These are phyloP conservation scores for Ambrosia trifida DNA, from an alignment of 129 eudicot genomes.

Conservation along the genomic window DNA sequence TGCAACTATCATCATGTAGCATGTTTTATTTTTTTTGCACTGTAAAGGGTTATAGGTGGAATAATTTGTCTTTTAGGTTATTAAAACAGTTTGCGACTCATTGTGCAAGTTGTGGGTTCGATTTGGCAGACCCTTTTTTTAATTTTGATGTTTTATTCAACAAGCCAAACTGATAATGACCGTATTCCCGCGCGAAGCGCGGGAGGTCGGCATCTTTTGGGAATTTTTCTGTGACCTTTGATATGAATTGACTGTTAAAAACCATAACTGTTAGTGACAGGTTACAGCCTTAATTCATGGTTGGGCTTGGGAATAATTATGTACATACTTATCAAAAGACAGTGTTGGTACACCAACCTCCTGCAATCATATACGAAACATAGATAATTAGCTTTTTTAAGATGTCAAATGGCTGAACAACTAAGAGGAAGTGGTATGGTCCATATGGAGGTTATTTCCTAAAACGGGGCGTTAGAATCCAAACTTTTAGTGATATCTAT, in stretches of 20 bases:
- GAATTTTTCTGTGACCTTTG: slow-evolving; percentile 71
- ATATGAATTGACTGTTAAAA: slow-evolving; percentile 59
- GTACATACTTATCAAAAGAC: slow-evolving; percentile 67
- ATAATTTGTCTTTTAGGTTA: no score
- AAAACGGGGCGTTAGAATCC: neutral
- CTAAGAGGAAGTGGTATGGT: neutral
- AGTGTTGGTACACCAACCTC: slow-evolving; percentile 96
- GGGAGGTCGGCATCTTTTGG: slow-evolving; percentile 73
- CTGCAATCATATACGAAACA: slow-evolving; percentile 38
- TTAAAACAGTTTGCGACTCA: no score
- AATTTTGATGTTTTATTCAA: no score
- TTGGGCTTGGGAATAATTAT: neutral
- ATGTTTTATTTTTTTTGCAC: no score
- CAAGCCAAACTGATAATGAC: no score
- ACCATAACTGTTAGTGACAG: slow-evolving; percentile 2
- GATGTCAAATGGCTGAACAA: neutral
- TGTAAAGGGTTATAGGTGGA: no score
- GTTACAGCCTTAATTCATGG: slow-evolving; percentile 2
- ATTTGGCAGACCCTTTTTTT: no score
- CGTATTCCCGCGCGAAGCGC: no score
- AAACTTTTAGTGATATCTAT: no score
- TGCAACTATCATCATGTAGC: no score
- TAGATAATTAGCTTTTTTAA: neutral
- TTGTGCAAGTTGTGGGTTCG: no score
- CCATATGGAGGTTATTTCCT: neutral